These are phyloP conservation scores for Arachis monticola DNA, from an alignment of 331 rosid species.

Conservation along the genomic window DNA sequence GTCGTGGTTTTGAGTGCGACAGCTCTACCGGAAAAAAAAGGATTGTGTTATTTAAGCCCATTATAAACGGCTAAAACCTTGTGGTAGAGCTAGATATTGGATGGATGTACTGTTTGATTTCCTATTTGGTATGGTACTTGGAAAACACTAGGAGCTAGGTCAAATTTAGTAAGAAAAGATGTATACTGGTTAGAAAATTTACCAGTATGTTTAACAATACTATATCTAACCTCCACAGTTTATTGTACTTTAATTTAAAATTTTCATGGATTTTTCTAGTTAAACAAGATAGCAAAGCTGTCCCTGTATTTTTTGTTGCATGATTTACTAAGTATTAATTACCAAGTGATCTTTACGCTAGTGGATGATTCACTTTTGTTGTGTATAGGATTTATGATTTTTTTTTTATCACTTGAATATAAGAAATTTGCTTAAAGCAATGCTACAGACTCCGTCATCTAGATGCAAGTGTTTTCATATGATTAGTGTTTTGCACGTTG, in stretches of 20 bases:
- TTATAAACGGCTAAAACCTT: background rate
- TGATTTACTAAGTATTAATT: background rate
- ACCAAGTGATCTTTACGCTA: conserved; percentile 1
- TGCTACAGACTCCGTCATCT: no score
- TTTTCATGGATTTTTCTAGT: background rate
- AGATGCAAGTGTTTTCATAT: background rate
- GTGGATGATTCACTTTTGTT: background rate
- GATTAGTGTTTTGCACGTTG: conserved; percentile 4
- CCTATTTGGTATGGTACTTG: background rate
- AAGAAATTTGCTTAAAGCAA: background rate
- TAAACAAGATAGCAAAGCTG: conserved; percentile 15
- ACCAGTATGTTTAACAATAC: no score
- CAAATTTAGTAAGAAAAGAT: background rate
- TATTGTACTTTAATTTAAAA: background rate
- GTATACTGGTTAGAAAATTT: background rate
- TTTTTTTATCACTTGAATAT: background rate
- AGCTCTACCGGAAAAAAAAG: background rate
- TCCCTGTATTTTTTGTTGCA: conserved; percentile 16
- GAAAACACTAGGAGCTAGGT: background rate
- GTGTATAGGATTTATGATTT: background rate
- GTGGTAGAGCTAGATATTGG: background rate
- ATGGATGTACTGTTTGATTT: background rate
- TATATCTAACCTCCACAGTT: background rate
- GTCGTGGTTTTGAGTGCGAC: conserved; percentile 5
- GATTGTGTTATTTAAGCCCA: conserved; percentile 7